Base-by-base conservation (phyloP, 2,329 filamentous ascomycete genomes). In the Aspergillus puulaauensis region DNA sequence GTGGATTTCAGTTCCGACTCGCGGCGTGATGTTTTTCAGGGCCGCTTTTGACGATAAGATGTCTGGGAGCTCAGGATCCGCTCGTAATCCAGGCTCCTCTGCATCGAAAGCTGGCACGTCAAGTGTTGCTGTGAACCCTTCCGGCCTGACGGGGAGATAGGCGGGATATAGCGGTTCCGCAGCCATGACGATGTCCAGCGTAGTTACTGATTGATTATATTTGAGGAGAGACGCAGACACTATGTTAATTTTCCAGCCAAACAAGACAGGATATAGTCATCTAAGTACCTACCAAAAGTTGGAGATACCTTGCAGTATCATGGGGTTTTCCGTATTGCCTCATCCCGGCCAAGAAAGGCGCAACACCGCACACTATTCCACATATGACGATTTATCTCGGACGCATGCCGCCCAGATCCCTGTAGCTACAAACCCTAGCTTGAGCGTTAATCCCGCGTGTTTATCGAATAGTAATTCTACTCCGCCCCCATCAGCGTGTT, bases 271-370 rank as follows among this genome's bases (percentile, higher is more conserved):
- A 11, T 52, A 37, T 35, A 17, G 37, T 3, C 24, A 17, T 33
- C 35, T 31, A 7, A 37, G 35, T 33, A n/a, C 19, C 40, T 6
- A 27, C 19, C 40, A 44, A 44, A 27, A 33, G 23, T 35, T 52
- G 17, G 37, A 41, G n/a, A 24, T 35, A 52, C 17, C 31, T 37
- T 52, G 23, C 39, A 44, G 49, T 15, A 17, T 11, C 19, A 12
- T 21, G 27, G 9, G 27, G 27, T 11, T 31, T 27, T 21, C 19
- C 37, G 39, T 17, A 40, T 45, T 19, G 47, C 35, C 40, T 51
- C 54, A 56, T 56, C 46, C 47, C 27, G 21, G 57, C 57, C 48
- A 59, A 56, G 57, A 27, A 59, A 59, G 49, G 41, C 57, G 53
- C 49, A 56, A 45, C 43, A 19, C 19, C 31, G 35, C 15, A 35